A percentile compares a stretch with the other conserved stretches of the same genome.
phyloP scores from a whole-genome alignment of 1,139 yeast genomes.

The Geotrichum candidum region DNA sequence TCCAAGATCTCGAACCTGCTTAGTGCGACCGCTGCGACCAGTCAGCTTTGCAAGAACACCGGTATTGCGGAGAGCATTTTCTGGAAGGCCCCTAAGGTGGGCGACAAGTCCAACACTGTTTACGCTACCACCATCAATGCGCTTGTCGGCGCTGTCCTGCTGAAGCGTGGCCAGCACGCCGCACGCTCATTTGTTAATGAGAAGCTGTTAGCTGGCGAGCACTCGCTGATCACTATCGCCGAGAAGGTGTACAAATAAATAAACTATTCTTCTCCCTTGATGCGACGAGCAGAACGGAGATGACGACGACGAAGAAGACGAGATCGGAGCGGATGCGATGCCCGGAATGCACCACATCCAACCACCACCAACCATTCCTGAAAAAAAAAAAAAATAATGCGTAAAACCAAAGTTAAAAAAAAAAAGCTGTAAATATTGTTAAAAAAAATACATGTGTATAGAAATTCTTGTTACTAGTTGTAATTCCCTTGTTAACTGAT shows the following conservation, averaged over 20 bases:
- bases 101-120: slow-evolving; percentile 42
- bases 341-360: not conserved
- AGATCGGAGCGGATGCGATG: not conserved
- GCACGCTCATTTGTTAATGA: slow-evolving; percentile 34
- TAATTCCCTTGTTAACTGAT: not conserved
- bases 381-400: not conserved
- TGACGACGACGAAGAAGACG: not conserved
- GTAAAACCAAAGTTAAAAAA: not conserved
- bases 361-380: not conserved
- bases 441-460: not conserved
- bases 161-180: slow-evolving; percentile 51
- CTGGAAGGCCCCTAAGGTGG: slow-evolving; percentile 47
- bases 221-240: slow-evolving; percentile 13
- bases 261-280: not conserved
- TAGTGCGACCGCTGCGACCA: slow-evolving; percentile 34
- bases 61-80: slow-evolving; percentile 48
- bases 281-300: not conserved
- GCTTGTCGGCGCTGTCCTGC: slow-evolving; percentile 71
- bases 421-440: not conserved
- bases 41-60: slow-evolving; percentile 39
- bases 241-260: slow-evolving; percentile 13
- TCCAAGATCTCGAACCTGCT: slow-evolving; percentile 29
- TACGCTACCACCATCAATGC: slow-evolving; percentile 69
- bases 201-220: slow-evolving; percentile 28
- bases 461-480: not conserved